These are phyloP conservation scores for Solanum hybrid DNA, from an alignment of 305 asterid genomes.

Conservation along the genomic window DNA sequence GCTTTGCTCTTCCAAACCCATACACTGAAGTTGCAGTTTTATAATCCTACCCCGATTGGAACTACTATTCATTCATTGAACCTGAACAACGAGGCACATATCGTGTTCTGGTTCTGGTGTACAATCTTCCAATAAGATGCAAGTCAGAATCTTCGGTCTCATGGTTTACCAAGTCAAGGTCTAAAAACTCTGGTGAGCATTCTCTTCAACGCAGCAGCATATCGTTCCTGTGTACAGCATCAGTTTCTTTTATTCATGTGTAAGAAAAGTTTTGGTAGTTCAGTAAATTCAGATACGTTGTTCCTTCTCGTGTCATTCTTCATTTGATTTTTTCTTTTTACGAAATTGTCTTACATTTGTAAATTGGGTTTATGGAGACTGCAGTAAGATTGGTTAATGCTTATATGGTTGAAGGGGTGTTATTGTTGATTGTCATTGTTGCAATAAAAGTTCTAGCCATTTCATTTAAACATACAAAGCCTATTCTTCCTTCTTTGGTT, in stretches of 20 bases:
- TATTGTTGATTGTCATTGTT: conserved; percentile 25
- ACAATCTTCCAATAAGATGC: conserved; percentile 28
- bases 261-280: conserved; percentile 96
- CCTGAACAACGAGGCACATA: conserved; percentile 17
- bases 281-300: conserved; percentile 34
- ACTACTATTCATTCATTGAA: conserved; percentile 33
- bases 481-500: not conserved
- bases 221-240: conserved; percentile 60
- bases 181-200: conserved; percentile 14
- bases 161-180: conserved; percentile 15
- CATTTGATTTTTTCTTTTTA: conserved; percentile 13
- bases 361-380: conserved; percentile 44
- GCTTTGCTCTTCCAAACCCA: conserved; percentile 18
- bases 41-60: conserved; percentile 15
- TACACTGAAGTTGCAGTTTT: conserved; percentile 25
- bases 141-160: conserved; percentile 8
- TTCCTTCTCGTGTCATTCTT: conserved; percentile 20
- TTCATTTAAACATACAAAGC: not conserved
- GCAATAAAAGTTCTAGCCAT: conserved; percentile 26
- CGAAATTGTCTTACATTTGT: conserved; percentile 41
- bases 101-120: conserved; percentile 16
- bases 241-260: conserved; percentile 54
- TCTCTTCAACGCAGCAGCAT: conserved; percentile 22
- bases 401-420: conserved; percentile 23
- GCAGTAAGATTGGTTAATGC: conserved; percentile 33